Conservation (phyloP, 345 rosid genomes). For the Aurinia saxatilis region DNA sequence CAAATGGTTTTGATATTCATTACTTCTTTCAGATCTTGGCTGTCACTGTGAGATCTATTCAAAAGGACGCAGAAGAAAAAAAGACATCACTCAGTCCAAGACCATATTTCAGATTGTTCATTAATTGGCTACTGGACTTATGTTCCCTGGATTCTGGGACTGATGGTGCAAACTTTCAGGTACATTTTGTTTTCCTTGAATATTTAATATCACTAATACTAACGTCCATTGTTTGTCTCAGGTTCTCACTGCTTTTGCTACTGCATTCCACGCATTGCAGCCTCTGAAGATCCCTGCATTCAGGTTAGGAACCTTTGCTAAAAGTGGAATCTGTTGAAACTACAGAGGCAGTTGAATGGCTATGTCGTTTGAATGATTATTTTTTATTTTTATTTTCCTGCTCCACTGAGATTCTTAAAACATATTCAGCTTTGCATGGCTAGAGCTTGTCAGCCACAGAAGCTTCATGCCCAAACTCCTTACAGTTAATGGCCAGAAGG, state of each 20-base stretch:
- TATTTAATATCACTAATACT: conserved; percentile 6
- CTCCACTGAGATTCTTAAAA: neutral
- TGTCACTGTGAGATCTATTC: conserved; percentile 67
- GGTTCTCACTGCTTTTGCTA: conserved; percentile 83
- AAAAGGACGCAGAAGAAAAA: conserved; percentile 82
- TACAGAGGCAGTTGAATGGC: neutral
- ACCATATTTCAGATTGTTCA: conserved; percentile 87
- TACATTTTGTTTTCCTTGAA: conserved; percentile 20
- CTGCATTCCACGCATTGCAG: conserved; percentile 81
- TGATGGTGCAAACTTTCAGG: conserved; percentile 81
- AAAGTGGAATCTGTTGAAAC: neutral
- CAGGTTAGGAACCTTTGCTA: conserved; percentile 42
- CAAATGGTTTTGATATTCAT: conserved; percentile 5
- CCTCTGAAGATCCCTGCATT: conserved; percentile 90
- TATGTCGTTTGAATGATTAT: neutral
- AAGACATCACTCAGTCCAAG: conserved; percentile 75
- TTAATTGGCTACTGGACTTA: conserved; percentile 78
- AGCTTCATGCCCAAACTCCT: conserved; percentile 97
- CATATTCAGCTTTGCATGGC: conserved; percentile 88
- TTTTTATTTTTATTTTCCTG: neutral
- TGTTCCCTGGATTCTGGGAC: conserved; percentile 51
- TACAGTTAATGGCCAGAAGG: conserved; percentile 73
- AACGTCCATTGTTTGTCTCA: conserved; percentile 29
- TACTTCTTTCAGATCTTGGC: conserved; percentile 49
- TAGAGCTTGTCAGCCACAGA: conserved; percentile 91